These are phyloP conservation scores for Wickerhamomyces alni DNA, from an alignment of 805 yeast species.

Conservation along the genomic window DNA sequence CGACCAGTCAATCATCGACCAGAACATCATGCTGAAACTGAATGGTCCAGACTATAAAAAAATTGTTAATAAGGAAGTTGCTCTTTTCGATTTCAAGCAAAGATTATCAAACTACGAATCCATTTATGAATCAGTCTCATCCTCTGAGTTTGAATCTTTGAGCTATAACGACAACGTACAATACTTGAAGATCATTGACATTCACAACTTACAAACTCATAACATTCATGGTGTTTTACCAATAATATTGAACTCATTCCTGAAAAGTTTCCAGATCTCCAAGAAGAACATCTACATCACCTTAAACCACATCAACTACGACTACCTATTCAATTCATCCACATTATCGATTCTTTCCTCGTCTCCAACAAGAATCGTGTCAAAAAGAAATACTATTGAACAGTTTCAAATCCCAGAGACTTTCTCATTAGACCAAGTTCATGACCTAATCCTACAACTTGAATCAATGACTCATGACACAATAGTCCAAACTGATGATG, in stretches of 20 bases:
- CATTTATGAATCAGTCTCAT: constrained; percentile 42
- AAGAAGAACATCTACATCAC: constrained; percentile 19
- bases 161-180: constrained; percentile 33
- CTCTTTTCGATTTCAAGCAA: constrained; percentile 32
- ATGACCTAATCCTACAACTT: constrained; percentile 17
- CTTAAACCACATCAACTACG: constrained; percentile 1
- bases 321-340: not conserved
- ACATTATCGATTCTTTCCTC: not conserved
- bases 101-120: constrained; percentile 46
- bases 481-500: constrained; percentile 17
- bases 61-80: constrained; percentile 13
- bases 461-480: constrained; percentile 12
- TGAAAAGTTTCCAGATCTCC: constrained; percentile 13
- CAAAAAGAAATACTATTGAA: too few relatives aligned
- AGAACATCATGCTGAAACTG: constrained; percentile 27
- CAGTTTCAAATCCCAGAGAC: not conserved
- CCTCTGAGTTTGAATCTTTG: constrained; percentile 35
- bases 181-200: constrained; percentile 58
- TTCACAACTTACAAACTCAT: constrained; percentile 48
- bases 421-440: constrained; percentile 14
- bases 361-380: not conserved
- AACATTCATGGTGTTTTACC: constrained; percentile 37
- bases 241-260: constrained; percentile 14
- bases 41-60: constrained; percentile 27
- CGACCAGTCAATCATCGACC: constrained; percentile 21